Evolutionary conservation across 148 eudicot genomes (phyloP), one percentile per base, ranked within the genome.

Genomic region (Rhododendron henanense): DNA sequence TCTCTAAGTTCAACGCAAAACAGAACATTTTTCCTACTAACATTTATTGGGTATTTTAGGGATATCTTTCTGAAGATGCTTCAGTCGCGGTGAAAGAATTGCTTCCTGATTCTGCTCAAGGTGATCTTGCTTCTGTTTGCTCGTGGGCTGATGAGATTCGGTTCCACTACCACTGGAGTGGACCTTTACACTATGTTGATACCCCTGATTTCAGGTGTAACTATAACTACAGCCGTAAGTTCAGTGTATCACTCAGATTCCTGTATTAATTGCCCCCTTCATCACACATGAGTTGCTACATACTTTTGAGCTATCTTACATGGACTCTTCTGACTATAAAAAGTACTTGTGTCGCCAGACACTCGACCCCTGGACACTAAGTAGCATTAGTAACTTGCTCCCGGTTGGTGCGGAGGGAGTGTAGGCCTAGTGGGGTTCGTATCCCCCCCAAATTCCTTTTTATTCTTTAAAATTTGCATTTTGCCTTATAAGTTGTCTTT

Each of bases 181-280:
- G 92, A 69, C 89, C 93, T 37, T 90, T 97, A 81, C 99, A 97
- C 90, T 97, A 90, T 86, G 90, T 93, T 78, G 98, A 97, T 91
- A 97, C 99, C 14, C 99, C 98, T 81, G 99, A 97, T 90, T 97
- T 93, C 86, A 93, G 93, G 90, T 97, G 99, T 87, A 93, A 95
- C 88, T 97, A 97, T 83, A 84, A 90, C 37, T 97, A 95, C 87
- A 84, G 88, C 89, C 90, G 98, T 97, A 95, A 95, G 98, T 88
- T 44, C 31, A 6, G 78, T 50, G 45, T 57, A 73, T 41, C 37
- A 7, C 4, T 86, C 39, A 35, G 78, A n/a, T 84, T 78, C 41
- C 39, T 71, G 1, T 50, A 6, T 84, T 76, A 41, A 25, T 84
- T 82, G 21, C 13, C 16, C 4, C 4, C 28, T 23, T 80, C 25